phyloP scores from a whole-genome alignment of 345 rosid species.

The Laguncularia racemosa region DNA sequence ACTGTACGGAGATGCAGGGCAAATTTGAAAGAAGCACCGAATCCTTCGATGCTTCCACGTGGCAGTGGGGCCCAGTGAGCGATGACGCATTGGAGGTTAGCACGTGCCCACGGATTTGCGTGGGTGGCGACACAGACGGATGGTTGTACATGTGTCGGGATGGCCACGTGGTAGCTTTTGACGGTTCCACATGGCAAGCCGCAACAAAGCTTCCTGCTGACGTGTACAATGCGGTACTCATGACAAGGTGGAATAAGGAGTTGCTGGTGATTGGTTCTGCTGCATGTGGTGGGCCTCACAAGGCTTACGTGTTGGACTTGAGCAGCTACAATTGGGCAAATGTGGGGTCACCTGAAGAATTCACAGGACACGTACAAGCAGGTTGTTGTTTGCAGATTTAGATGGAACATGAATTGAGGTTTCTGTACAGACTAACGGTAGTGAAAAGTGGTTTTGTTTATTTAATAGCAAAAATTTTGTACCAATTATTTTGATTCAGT shows the following conservation, averaged over 20 bases:
- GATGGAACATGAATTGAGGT: neutral
- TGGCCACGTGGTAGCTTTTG: slow-evolving; percentile 22
- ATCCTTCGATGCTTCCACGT: slow-evolving; percentile 24
- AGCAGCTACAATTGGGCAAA: slow-evolving; percentile 34
- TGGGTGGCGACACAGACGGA: slow-evolving; percentile 17
- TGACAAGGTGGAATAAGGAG: slow-evolving; percentile 32
- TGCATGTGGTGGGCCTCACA: slow-evolving; percentile 25
- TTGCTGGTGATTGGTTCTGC: slow-evolving; percentile 52
- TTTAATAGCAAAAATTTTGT: no score
- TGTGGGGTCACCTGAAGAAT: slow-evolving; percentile 24
- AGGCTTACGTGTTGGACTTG: slow-evolving; percentile 24
- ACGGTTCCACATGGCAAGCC: slow-evolving; percentile 31
- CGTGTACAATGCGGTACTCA: slow-evolving; percentile 19
- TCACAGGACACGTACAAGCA: slow-evolving; percentile 50
- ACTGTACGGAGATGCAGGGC: slow-evolving; percentile 61
- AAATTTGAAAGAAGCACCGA: slow-evolving; percentile 37
- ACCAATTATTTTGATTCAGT: no score
- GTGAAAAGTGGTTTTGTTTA: neutral
- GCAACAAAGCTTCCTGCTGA: slow-evolving; percentile 44
- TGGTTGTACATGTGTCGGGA: slow-evolving; percentile 29
- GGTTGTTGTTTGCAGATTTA: slow-evolving; percentile 58
- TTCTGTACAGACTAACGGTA: neutral
- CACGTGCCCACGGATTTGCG: slow-evolving; percentile 29
- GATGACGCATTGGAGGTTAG: slow-evolving; percentile 23
- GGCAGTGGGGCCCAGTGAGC: slow-evolving; percentile 36